A percentile compares a stretch with the other conserved stretches of the same genome.
These are phyloP conservation scores for Emergomyces africanus DNA, from an alignment of 2,329 filamentous ascomycete genomes.

Conservation along the genomic window DNA sequence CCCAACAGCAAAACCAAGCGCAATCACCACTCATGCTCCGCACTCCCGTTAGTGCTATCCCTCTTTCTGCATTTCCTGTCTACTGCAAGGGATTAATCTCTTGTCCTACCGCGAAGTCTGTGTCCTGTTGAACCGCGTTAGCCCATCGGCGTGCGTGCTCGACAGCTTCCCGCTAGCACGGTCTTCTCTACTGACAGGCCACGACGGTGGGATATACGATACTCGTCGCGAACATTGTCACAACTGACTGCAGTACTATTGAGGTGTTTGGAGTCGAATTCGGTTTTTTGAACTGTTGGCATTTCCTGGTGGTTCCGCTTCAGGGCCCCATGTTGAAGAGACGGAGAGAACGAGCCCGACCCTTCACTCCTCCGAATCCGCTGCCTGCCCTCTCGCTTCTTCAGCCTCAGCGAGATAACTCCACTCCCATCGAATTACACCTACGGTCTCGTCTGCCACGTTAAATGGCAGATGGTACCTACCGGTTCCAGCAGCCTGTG, in stretches of 20 bases:
- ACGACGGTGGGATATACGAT: background rate
- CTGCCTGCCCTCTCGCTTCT: constrained; percentile 11
- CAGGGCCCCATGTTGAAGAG: constrained; percentile 37
- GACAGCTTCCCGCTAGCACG: background rate
- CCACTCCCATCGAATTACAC: constrained; percentile 20
- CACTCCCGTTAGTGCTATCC: background rate
- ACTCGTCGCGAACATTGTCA: background rate
- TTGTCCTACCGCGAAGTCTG: background rate
- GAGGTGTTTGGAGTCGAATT: constrained; percentile 1
- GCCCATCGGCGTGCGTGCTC: background rate
- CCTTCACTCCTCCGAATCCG: constrained; percentile 24
- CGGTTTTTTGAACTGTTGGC: background rate
- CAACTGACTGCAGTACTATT: background rate
- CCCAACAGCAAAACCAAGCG: constrained; percentile 2
- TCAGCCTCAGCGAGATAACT: constrained; percentile 15
- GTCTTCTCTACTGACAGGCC: background rate
- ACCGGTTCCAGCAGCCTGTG: constrained; percentile 42
- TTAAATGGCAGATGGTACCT: constrained; percentile 45
- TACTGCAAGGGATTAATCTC: background rate
- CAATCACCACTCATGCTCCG: background rate
- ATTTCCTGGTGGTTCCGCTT: constrained; percentile 15
- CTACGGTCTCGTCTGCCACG: constrained; percentile 34
- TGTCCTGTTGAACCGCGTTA: background rate
- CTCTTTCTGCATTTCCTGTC: background rate
- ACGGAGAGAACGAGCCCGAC: constrained; percentile 34